These are phyloP conservation scores for Cubamyces sp. DNA, from an alignment of 768 basidiomycete species.

Conservation along the genomic window DNA sequence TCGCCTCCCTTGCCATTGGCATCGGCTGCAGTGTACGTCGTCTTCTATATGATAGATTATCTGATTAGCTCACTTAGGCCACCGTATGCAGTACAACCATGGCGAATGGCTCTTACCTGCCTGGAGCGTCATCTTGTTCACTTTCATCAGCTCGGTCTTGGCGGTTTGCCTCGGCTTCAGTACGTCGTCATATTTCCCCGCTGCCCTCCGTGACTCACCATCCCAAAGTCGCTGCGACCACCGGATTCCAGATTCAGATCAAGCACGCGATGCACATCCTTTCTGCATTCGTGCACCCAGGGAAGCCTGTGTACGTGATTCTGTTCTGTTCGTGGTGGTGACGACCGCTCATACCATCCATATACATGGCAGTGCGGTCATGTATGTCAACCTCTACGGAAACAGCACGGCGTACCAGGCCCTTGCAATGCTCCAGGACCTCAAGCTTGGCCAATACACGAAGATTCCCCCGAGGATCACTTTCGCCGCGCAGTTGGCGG, in stretches of 20 bases:
- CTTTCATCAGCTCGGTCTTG: slow-evolving; percentile 45
- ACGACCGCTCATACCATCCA: background rate
- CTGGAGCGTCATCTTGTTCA: slow-evolving; percentile 58
- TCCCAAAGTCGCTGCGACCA: slow-evolving; percentile 43
- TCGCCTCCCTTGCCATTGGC: slow-evolving; percentile 49
- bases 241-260: slow-evolving; percentile 50
- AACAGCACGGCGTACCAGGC: slow-evolving; percentile 58
- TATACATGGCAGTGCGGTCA: slow-evolving; percentile 42
- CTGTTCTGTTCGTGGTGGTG: background rate
- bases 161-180: slow-evolving; percentile 40
- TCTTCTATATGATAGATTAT: background rate
- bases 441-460: slow-evolving; percentile 58
- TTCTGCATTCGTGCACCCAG: slow-evolving; percentile 53
- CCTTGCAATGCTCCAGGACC: slow-evolving; percentile 53
- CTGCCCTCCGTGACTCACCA: background rate
- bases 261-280: slow-evolving; percentile 55
- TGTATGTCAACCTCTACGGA: slow-evolving; percentile 61
- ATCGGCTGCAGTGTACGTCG: slow-evolving; percentile 47
- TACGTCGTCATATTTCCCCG: slow-evolving; percentile 28
- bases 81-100: slow-evolving; percentile 32
- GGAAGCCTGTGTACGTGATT: slow-evolving; percentile 46
- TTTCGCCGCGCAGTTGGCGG: slow-evolving; percentile 52
- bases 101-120: slow-evolving; percentile 53
- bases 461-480: slow-evolving; percentile 56
- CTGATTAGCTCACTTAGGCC: background rate